Evolutionary conservation across 2,329 filamentous ascomycete genomes (phyloP).

Genomic region (Bipolaris sorokiniana): DNA sequence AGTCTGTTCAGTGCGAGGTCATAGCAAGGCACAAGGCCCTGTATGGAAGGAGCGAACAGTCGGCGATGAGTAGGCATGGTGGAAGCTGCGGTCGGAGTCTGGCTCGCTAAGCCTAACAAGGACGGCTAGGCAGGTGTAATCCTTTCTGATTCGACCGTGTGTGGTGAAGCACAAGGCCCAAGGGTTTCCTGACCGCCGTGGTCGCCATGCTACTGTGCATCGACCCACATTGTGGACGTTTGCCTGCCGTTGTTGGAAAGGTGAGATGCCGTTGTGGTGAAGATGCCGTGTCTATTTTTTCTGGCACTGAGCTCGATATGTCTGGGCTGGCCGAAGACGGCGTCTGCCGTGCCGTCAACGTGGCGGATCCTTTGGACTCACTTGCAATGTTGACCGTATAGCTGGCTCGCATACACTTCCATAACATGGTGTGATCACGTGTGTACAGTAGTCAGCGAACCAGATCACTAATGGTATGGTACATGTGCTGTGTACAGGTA

Average conservation of each 20-base stretch:
- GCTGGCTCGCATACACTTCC: neutral
- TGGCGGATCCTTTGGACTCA: neutral
- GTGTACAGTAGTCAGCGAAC: no score
- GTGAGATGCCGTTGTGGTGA: neutral
- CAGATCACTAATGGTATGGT: no score
- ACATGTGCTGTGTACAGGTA: no score
- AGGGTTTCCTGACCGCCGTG: conserved; percentile 8
- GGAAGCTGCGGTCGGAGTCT: conserved; percentile 7
- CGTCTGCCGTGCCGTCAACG: neutral
- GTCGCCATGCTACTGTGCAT: neutral
- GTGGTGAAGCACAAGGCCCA: conserved; percentile 2
- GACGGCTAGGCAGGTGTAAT: neutral
- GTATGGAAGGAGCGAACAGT: neutral
- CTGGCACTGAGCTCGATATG: neutral
- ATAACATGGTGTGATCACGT: neutral
- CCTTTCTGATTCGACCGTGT: conserved; percentile 6
- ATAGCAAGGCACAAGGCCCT: neutral
- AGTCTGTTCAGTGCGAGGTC: no score
- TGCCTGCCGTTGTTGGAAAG: neutral
- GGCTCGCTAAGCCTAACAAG: conserved; percentile 2
- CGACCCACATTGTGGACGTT: neutral
- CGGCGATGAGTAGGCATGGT: neutral
- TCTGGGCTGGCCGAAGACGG: neutral
- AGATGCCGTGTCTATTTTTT: neutral
- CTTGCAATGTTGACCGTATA: neutral